Evolutionary conservation across 2,329 filamentous ascomycete species (phyloP), one percentile per base, ranked within the genome.

Genomic region (Colletotrichum liaoningense): DNA sequence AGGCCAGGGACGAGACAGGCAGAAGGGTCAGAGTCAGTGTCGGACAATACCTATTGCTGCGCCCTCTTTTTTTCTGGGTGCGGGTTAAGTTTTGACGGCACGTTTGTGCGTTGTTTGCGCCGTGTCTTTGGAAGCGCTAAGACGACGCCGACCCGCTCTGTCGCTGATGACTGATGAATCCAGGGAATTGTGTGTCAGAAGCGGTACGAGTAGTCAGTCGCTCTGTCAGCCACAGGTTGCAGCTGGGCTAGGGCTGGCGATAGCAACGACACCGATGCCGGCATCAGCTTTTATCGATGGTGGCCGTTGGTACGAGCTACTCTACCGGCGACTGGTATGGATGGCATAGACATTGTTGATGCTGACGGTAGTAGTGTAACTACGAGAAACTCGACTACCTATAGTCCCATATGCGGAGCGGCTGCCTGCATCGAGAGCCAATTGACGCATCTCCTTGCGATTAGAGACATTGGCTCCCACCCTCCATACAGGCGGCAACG

Each of bases 241-340:
- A 38, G 35, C 58, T 33, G 58, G 58, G 24, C 38, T 28, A 24
- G 69, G 58, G 65, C 69, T 52, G 60, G 30, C 30, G 38, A 56
- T 57, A n/a, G 30, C 42, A 49, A 49, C 33, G 63, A 19, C 19
- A 69, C 58, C 69, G 58, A 69, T 72, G 64, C 64, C 64, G 57
- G 69, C 64, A 46, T 42, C 63, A 62, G 46, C 56, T 19, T 26
- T 14, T 35, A 30, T 54, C 24, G 33, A 33, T 33, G 33, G 16
- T 38, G 52, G n/a, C 63, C 26, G 35, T 38, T 46, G 26, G 33
- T 22, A 24, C 7, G 38, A 42, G 5, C 9, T 42, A 42, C 38
- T 5, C 42, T 56, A 38, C 16, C 68, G 60, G 38, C 30, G 64
- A 38, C 52, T 38, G 46, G 35, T 22, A 63, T 59, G 64, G 57